Evolutionary conservation across 2,329 filamentous ascomycete species (phyloP).

Genomic region (Colletotrichum liaoningense): DNA sequence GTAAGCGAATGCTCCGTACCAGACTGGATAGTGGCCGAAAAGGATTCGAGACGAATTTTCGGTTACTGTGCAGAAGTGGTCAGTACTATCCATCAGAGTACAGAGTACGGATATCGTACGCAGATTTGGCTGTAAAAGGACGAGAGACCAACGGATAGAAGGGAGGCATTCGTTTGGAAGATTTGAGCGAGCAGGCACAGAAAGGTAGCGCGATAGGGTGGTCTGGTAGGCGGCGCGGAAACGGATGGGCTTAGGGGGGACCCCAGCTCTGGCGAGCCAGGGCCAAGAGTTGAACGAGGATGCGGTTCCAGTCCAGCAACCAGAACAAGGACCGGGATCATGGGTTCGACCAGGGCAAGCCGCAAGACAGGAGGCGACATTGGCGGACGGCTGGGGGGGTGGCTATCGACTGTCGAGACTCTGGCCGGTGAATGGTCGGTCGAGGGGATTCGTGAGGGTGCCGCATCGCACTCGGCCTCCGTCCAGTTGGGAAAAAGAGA

Average conservation of each 20-base stretch:
- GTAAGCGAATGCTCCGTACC: constrained; percentile 8
- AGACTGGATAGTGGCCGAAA: neutral
- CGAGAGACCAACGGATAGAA: neutral
- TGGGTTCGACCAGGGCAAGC: constrained; percentile 22
- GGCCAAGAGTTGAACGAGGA: constrained; percentile 18
- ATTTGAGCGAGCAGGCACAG: neutral
- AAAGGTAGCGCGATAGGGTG: neutral
- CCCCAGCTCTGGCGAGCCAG: constrained; percentile 1
- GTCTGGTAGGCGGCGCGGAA: constrained; percentile 23
- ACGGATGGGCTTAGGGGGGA: constrained; percentile 21
- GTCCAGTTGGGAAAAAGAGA: neutral
- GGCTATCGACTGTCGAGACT: neutral
- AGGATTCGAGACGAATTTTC: neutral
- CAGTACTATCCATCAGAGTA: too few species aligned
- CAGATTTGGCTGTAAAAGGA: neutral
- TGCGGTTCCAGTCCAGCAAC: neutral
- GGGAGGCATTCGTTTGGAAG: constrained; percentile 2
- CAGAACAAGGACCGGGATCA: constrained; percentile 31
- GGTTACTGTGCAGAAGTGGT: neutral
- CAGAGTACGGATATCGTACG: too few species aligned
- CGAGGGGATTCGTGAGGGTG: neutral
- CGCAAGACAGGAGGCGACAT: constrained; percentile 28
- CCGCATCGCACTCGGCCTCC: constrained; percentile 3
- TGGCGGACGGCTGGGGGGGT: constrained; percentile 8
- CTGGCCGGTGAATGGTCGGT: neutral